A percentile compares a stretch with the other conserved stretches of the same genome.
Conservation (phyloP, 1,284 basidiomycete species). For the Fomitopsis pinicola region DNA sequence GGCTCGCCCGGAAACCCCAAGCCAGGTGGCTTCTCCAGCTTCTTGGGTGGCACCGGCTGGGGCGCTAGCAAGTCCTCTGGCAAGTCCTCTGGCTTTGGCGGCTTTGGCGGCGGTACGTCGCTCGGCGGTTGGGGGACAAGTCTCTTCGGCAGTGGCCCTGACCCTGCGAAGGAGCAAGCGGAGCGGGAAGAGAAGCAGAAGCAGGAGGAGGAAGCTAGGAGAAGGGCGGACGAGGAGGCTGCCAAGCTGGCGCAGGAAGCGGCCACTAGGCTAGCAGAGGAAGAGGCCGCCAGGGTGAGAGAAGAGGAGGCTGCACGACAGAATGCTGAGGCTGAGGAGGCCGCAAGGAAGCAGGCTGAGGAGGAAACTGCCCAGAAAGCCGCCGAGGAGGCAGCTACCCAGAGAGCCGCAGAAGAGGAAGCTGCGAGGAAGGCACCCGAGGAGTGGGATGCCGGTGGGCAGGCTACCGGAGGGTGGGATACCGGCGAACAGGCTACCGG, state of each 20-base stretch:
- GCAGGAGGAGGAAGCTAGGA: slow-evolving; percentile 12
- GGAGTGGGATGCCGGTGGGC: background rate
- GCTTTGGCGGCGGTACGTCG: background rate
- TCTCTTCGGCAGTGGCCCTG: slow-evolving; percentile 5
- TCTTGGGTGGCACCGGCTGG: slow-evolving; percentile 13
- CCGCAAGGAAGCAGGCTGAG: slow-evolving; percentile 6
- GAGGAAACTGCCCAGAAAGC: background rate
- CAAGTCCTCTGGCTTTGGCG: slow-evolving; percentile 5
- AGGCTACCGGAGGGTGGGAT: background rate
- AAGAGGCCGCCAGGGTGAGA: slow-evolving; percentile 9
- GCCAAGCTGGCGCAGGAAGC: slow-evolving; percentile 8
- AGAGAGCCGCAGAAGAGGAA: slow-evolving; percentile 3
- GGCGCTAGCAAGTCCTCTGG: slow-evolving; percentile 2
- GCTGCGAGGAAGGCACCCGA: background rate
- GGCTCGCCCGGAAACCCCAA: slow-evolving; percentile 9
- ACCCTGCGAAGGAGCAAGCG: slow-evolving; percentile 2
- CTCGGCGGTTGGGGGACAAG: slow-evolving; percentile 10
- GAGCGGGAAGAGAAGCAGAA: slow-evolving; percentile 13
- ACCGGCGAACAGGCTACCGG: background rate
- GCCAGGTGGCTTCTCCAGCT: slow-evolving; percentile 19
- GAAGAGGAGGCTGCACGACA: slow-evolving; percentile 12
- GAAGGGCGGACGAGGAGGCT: slow-evolving; percentile 4
- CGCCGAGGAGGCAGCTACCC: background rate
- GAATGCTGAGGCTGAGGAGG: slow-evolving; percentile 10
- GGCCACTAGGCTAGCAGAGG: slow-evolving; percentile 10